Evolutionary conservation across 2,329 filamentous ascomycete genomes (phyloP).

Genomic region (Talaromyces sp.): DNA sequence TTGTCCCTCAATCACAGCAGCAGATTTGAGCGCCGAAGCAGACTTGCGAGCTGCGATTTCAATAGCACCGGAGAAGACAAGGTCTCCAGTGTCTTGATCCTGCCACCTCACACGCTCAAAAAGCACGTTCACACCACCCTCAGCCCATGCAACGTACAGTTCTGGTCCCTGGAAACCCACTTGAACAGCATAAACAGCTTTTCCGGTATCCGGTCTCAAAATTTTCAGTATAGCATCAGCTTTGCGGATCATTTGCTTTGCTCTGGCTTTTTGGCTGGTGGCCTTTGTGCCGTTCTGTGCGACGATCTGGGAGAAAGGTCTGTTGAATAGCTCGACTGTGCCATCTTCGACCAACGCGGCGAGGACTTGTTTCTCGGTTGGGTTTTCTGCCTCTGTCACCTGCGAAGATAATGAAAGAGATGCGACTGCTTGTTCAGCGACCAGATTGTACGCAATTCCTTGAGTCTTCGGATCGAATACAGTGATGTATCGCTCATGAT

Average conservation of each 20-base stretch:
- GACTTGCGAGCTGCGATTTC: constrained; percentile 45
- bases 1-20: constrained; percentile 53
- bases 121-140: constrained; percentile 48
- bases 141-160: constrained; percentile 47
- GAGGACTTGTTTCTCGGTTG: constrained; percentile 40
- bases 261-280: constrained; percentile 43
- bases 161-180: constrained; percentile 45
- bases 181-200: constrained; percentile 42
- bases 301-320: constrained; percentile 42
- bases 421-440: constrained; percentile 47
- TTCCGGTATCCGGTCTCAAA: constrained; percentile 39
- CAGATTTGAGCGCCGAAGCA: constrained; percentile 43
- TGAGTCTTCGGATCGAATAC: constrained; percentile 45
- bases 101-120: constrained; percentile 50
- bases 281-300: constrained; percentile 28
- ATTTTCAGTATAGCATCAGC: constrained; percentile 46
- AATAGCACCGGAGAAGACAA: constrained; percentile 44
- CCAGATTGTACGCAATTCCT: constrained; percentile 46
- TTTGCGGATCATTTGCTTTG: constrained; percentile 45
- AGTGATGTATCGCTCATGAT: constrained; percentile 50
- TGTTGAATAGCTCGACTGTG: constrained; percentile 48
- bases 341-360: constrained; percentile 48
- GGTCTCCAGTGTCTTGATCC: constrained; percentile 42
- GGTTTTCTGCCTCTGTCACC: constrained; percentile 19
- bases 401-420: constrained; percentile 33